Evolutionary conservation across 2,329 filamentous ascomycete genomes (phyloP).

Genomic region (Penicillium sp.): DNA sequence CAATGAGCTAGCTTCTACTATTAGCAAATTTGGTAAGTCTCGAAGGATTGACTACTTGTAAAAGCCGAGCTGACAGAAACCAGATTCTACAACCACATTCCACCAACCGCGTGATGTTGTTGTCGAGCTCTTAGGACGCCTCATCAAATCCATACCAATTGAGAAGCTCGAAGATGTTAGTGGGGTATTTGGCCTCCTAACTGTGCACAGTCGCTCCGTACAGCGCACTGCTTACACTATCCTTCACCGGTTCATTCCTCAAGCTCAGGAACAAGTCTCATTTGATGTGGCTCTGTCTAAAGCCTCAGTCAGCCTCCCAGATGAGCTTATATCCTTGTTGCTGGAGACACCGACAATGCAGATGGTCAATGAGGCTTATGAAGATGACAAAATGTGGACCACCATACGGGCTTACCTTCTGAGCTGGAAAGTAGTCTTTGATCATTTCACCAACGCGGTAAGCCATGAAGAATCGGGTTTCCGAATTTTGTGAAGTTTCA

Average conservation of each 20-base stretch:
- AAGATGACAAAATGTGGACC: slow-evolving; percentile 67
- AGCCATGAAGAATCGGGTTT: slow-evolving; percentile 10
- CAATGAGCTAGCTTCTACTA: slow-evolving; percentile 51
- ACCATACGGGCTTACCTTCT: slow-evolving; percentile 77
- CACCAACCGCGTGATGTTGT: slow-evolving; percentile 73
- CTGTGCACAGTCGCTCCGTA: slow-evolving; percentile 71
- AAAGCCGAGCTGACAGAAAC: neutral
- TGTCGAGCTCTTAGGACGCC: slow-evolving; percentile 71
- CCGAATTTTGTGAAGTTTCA: neutral
- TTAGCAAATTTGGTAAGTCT: slow-evolving; percentile 43
- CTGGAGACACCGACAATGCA: slow-evolving; percentile 74
- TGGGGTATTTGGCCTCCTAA: slow-evolving; percentile 74
- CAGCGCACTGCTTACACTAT: slow-evolving; percentile 80
- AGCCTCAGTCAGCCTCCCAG: slow-evolving; percentile 68
- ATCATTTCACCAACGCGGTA: slow-evolving; percentile 73
- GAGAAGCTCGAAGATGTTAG: slow-evolving; percentile 64
- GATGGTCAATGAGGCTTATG: slow-evolving; percentile 65
- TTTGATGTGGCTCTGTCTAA: slow-evolving; percentile 66
- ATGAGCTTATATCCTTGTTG: slow-evolving; percentile 81
- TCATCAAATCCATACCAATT: slow-evolving; percentile 65
- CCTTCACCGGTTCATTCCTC: slow-evolving; percentile 77
- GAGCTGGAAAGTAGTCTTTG: slow-evolving; percentile 87
- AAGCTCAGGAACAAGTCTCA: slow-evolving; percentile 76
- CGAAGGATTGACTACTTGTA: neutral
- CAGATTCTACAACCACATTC: slow-evolving; percentile 53